Evolutionary conservation across 106 monocot species (phyloP).

Genomic region (Dendrobium catenatum): DNA sequence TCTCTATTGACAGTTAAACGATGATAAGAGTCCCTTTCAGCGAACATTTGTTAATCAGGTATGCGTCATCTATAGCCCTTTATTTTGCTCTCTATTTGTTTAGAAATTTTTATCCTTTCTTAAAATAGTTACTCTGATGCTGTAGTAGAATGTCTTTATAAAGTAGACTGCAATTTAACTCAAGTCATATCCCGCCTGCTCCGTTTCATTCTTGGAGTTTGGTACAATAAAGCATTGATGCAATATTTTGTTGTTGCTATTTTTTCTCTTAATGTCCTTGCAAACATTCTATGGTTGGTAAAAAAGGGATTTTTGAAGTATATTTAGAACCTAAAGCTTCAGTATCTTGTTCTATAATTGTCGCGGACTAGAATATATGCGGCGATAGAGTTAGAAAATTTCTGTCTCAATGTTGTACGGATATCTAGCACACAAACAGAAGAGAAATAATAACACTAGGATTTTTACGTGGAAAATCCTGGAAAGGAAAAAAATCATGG

Average conservation of each 20-base stretch:
- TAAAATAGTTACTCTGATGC: neutral
- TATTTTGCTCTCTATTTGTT: neutral
- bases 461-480: too few relatives aligned
- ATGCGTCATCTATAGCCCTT: neutral
- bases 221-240: neutral
- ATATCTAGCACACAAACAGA: too few relatives aligned
- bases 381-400: too few relatives aligned
- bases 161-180: neutral
- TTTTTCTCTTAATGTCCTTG: neutral
- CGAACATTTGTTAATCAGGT: slow-evolving; percentile 97
- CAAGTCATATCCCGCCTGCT: neutral
- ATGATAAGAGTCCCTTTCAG: slow-evolving; percentile 96
- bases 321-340: neutral
- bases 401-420: too few relatives aligned
- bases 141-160: neutral
- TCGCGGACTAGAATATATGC: too few relatives aligned
- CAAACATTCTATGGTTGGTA: neutral
- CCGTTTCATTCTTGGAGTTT: neutral
- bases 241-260: neutral
- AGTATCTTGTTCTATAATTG: neutral
- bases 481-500: too few relatives aligned
- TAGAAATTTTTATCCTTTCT: neutral
- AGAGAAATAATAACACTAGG: too few relatives aligned
- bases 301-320: neutral
- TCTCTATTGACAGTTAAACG: slow-evolving; percentile 72